Percentiles rank a stretch among this genome's conserved stretches.
Conservation (phyloP, 768 basidiomycete genomes). For the Mycena floridula region DNA sequence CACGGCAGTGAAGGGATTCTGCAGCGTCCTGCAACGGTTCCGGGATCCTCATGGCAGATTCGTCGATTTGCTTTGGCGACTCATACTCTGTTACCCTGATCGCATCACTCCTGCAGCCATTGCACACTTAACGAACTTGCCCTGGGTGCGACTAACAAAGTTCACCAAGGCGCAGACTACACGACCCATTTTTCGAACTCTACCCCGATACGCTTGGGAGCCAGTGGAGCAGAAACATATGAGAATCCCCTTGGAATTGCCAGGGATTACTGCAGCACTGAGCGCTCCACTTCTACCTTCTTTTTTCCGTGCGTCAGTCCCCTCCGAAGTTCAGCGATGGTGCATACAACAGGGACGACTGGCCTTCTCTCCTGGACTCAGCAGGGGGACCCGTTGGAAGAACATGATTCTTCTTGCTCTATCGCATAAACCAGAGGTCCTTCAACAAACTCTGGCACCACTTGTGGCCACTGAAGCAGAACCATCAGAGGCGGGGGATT, state of each 20-base stretch:
- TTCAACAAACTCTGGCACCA: neutral
- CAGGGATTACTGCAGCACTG: constrained; percentile 16
- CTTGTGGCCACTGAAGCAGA: neutral
- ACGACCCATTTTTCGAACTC: no score
- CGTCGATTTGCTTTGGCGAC: constrained; percentile 34
- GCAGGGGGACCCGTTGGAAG: constrained; percentile 33
- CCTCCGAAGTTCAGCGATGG: constrained; percentile 18
- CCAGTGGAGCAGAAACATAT: no score
- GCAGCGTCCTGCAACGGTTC: constrained; percentile 25
- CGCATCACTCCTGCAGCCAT: no score
- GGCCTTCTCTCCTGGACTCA: constrained; percentile 23
- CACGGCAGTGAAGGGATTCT: constrained; percentile 29
- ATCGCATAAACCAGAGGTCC: constrained; percentile 6
- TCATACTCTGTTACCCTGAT: constrained; percentile 27
- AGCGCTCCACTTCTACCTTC: constrained; percentile 20
- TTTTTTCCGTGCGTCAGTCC: constrained; percentile 7
- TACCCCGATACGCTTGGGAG: no score
- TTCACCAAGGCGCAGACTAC: constrained; percentile 4
- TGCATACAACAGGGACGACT: constrained; percentile 14
- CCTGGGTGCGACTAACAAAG: constrained; percentile 25
- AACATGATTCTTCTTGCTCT: constrained; percentile 34
- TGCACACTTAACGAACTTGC: no score
- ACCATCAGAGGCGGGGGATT: constrained; percentile 11
- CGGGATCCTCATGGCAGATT: constrained; percentile 27
- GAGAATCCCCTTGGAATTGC: constrained; percentile 5